Evolutionary conservation across 805 yeast species (phyloP), one percentile per base, ranked within the genome.

Genomic region (Zygosaccharomyces kombuchaensis): DNA sequence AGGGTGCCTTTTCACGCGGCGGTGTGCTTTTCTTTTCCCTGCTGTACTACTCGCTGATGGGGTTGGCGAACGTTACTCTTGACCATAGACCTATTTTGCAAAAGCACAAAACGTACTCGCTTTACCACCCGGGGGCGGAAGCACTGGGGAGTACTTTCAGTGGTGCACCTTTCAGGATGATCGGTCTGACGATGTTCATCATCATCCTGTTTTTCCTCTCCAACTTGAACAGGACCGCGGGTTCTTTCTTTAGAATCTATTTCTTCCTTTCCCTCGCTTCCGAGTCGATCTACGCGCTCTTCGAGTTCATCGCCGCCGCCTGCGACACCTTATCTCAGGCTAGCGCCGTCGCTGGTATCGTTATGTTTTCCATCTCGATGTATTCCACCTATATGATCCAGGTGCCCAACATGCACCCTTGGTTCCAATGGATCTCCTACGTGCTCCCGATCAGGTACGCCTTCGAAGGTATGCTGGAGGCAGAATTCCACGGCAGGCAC

Each of bases 51-150:
- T 82, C 84, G 9, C 75, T 82, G 64, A 66, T 78, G 25, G 71
- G 84, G 3, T 68, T 81, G 54, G 76, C 78, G 53, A 72, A 75
- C 47, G 81, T 80, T 54, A 78, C 82, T 7, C 75, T 82, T 52
- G 84, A 83, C 60, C 73, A 78, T 35, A 83, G 85, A 8, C 76
- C 81, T 37, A 78, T 86, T 52, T 74, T 83, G 23, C 77, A 76
- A 56, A 85, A 86, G 58, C 95, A 86, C 59, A 80, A 81, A 57
- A 73, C 75, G 38, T 86, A 82, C 55, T 80, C 87, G 0, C 73
- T 85, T 47, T 87, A 83, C 60, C 80, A 81, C 47, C 89, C 90
- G 2, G 74, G 87, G 12, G 80, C 87, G 3, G 91, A 84, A 57
- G 84, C 87, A 0, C 54, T 85, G 2, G 82, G 87, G 0, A 69